Conservation (phyloP, 2,329 filamentous ascomycete species). For the Sarocladium strictum region DNA sequence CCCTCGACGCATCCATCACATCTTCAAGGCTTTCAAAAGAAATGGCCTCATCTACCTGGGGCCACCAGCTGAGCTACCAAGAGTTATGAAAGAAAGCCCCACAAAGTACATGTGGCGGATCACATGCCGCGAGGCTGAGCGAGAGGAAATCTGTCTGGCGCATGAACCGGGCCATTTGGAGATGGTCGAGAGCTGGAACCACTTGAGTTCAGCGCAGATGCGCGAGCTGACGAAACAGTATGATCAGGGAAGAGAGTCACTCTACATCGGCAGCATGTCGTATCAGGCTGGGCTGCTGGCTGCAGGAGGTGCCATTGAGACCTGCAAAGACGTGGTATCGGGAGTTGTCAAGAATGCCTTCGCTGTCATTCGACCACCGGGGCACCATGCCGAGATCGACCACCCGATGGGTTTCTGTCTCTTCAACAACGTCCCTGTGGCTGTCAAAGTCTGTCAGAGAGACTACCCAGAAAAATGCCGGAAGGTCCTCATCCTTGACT, state of each 20-base stretch:
- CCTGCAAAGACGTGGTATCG: slow-evolving; percentile 81
- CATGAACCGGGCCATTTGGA: slow-evolving; percentile 73
- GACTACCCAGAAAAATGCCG: slow-evolving; percentile 75
- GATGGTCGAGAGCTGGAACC: slow-evolving; percentile 61
- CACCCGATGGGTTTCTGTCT: slow-evolving; percentile 91
- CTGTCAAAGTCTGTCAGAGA: slow-evolving; percentile 78
- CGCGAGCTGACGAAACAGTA: slow-evolving; percentile 56
- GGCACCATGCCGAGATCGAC: slow-evolving; percentile 87
- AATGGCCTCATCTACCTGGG: slow-evolving; percentile 69
- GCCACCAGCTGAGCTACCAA: slow-evolving; percentile 45
- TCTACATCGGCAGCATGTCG: slow-evolving; percentile 79
- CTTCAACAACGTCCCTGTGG: slow-evolving; percentile 96
- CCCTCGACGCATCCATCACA: slow-evolving; percentile 83
- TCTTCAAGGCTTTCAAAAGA: slow-evolving; percentile 82
- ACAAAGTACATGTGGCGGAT: slow-evolving; percentile 71
- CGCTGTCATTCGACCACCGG: slow-evolving; percentile 89
- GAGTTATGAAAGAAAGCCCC: slow-evolving; percentile 46
- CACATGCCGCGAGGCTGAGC: slow-evolving; percentile 67
- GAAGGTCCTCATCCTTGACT: slow-evolving; percentile 90
- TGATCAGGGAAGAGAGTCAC: slow-evolving; percentile 64
- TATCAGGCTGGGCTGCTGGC: slow-evolving; percentile 77
- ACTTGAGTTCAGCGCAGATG: slow-evolving; percentile 57
- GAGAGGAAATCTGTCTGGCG: slow-evolving; percentile 72
- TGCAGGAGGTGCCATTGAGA: slow-evolving; percentile 90
- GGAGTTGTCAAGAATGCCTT: slow-evolving; percentile 89